phyloP scores from a whole-genome alignment of 1,284 basidiomycete genomes.

The Sphaerobolus stellatus region DNA sequence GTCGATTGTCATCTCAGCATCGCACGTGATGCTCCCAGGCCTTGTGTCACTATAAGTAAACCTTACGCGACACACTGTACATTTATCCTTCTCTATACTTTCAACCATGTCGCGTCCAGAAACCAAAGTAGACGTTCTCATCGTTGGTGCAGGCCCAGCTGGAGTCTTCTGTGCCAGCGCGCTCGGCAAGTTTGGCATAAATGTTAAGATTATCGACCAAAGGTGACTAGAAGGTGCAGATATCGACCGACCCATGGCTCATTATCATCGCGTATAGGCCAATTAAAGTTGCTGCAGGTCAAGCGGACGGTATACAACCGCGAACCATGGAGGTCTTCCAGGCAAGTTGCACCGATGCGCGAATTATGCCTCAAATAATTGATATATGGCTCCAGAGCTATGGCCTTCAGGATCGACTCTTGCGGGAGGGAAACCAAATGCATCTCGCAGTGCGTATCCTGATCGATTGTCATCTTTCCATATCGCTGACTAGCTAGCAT shows the following conservation, averaged over 20 bases:
- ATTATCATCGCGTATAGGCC: conserved; percentile 39
- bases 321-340: conserved; percentile 77
- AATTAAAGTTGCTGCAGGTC: conserved; percentile 59
- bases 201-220: conserved; percentile 69
- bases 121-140: conserved; percentile 52
- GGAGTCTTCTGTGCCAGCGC: conserved; percentile 65
- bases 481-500: background rate
- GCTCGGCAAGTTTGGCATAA: conserved; percentile 56
- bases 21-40: too few species aligned
- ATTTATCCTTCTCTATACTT: background rate
- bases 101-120: conserved; percentile 19
- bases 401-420: conserved; percentile 62
- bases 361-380: conserved; percentile 7
- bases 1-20: too few species aligned
- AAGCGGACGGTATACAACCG: conserved; percentile 78
- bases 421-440: conserved; percentile 67
- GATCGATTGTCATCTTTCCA: background rate
- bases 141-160: conserved; percentile 58
- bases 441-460: conserved; percentile 56
- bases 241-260: too few species aligned
- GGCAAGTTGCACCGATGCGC: conserved; percentile 32
- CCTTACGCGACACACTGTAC: too few species aligned
- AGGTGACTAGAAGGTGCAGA: too few species aligned
- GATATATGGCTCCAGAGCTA: conserved; percentile 62
- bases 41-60: too few species aligned